phyloP scores from a whole-genome alignment of 345 rosid genomes.

The Litchi chinensis region DNA sequence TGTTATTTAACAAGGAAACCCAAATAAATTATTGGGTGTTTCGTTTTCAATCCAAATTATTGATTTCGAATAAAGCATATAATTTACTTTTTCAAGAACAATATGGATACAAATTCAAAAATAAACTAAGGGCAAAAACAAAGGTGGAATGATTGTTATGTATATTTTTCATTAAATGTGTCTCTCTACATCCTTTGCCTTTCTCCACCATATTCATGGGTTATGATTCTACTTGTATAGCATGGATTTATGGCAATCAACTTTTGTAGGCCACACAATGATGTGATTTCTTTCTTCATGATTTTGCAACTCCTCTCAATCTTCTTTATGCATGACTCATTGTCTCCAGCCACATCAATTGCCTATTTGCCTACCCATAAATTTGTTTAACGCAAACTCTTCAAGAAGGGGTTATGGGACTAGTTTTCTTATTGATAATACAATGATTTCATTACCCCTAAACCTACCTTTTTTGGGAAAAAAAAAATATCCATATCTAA shows the following conservation, averaged over 20 bases:
- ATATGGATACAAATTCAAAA: neutral
- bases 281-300: neutral
- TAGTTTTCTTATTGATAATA: neutral
- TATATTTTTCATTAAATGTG: neutral
- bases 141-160: neutral
- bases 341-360: neutral
- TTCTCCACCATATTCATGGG: neutral
- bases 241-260: neutral
- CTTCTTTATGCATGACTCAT: neutral
- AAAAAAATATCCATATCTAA: too few relatives aligned
- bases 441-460: neutral
- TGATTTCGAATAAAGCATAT: neutral
- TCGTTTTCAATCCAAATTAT: too few relatives aligned
- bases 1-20: neutral
- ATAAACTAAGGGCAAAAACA: neutral
- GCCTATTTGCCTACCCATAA: neutral
- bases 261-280: slow-evolving; percentile 2
- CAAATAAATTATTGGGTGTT: too few relatives aligned
- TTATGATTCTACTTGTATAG: neutral
- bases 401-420: too few relatives aligned
- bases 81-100: too few relatives aligned
- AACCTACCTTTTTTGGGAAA: neutral
- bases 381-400: neutral
- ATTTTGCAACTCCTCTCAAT: neutral
- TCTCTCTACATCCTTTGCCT: neutral